Percentiles rank a stretch among this genome's conserved stretches.
Evolutionary conservation across 2,329 filamentous ascomycete genomes (phyloP).

Genomic region (Pleoardoris graminearum): DNA sequence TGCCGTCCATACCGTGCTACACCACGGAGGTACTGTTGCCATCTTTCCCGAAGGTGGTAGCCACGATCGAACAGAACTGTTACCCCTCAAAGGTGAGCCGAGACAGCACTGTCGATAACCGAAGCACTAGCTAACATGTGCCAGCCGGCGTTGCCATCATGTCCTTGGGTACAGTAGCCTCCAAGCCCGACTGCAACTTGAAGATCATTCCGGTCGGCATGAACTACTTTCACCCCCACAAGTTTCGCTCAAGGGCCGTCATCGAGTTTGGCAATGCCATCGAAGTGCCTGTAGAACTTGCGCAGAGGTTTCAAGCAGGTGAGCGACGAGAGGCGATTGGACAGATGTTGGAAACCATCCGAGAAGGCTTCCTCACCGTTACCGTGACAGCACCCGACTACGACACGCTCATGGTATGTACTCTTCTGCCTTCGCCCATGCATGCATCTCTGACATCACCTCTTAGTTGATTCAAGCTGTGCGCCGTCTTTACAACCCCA

Average conservation of each 20-base stretch:
- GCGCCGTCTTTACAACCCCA: slow-evolving; percentile 88
- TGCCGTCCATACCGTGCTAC: slow-evolving; percentile 83
- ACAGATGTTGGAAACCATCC: slow-evolving; percentile 80
- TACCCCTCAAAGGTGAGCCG: slow-evolving; percentile 71
- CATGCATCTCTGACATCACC: slow-evolving; percentile 31
- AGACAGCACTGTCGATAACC: neutral
- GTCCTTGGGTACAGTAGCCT: slow-evolving; percentile 86
- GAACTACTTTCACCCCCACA: slow-evolving; percentile 99
- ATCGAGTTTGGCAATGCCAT: slow-evolving; percentile 93
- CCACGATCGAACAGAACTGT: slow-evolving; percentile 87
- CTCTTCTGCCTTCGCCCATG: neutral
- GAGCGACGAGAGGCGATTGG: slow-evolving; percentile 80
- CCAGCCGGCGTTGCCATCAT: slow-evolving; percentile 93
- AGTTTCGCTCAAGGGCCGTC: slow-evolving; percentile 93
- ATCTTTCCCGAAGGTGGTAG: slow-evolving; percentile 98
- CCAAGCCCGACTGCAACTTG: slow-evolving; percentile 82
- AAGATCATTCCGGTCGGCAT: slow-evolving; percentile 97
- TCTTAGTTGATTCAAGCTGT: slow-evolving; percentile 83
- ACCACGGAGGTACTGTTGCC: slow-evolving; percentile 83
- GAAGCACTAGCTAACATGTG: slow-evolving; percentile 20
- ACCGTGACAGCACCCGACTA: slow-evolving; percentile 93
- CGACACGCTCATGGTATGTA: slow-evolving; percentile 80
- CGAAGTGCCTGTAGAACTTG: slow-evolving; percentile 78
- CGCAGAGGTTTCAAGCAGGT: slow-evolving; percentile 78
- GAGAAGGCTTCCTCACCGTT: slow-evolving; percentile 81